Base-by-base conservation (phyloP, 495 filamentous ascomycete genomes). In the Podospora tetraspora region DNA sequence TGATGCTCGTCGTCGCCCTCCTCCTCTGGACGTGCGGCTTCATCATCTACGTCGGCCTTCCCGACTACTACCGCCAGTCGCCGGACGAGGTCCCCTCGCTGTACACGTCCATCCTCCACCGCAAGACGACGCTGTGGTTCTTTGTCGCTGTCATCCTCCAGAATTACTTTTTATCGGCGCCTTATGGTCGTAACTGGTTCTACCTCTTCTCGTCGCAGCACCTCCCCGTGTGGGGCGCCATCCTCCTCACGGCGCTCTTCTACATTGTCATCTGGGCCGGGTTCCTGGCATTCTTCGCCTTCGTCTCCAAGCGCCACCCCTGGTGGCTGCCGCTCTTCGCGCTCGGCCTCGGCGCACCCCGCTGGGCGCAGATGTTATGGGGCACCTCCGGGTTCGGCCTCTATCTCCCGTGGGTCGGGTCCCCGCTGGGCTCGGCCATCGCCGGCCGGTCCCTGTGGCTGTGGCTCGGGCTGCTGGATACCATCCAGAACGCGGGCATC, bases 251-350 rank as follows among this genome's bases (percentile, higher is more conserved):
- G 27, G 22, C 85, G 37, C 67, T 83, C 68, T 90, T 90, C 79
- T 89, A 87, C 76, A 74, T 87, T 63, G 64, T 80, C 58, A 63
- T 89, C 63, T 90, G 87, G 87, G 74, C 78, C 7, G 69, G 68
- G 4, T 37, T 81, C 1, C 81, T 89, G 19, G 68, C 66, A 23
- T 64, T 83, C 66, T 86, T 89, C 66, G 72, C 81, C 19, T 64
- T 70, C 62, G 71, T 85, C 3, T 82, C 81, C 32, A 84, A 81
- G 63, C 76, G 77, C 16, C 87, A 89, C 76, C 79, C 77, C 7
- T 89, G 87, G 87, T 83, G 88, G 69, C 70, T 89, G n/a, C 87
- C 87, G 11, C 82, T 89, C 60, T 88, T 89, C 69, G 88, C 86
- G 21, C 80, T 89, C 66, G 85, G 86, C 60, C 79, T 90, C 8